A percentile compares a stretch with the other conserved stretches of the same genome.
Conservation (phyloP, 768 basidiomycete genomes). For the Lactifluus volemus region DNA sequence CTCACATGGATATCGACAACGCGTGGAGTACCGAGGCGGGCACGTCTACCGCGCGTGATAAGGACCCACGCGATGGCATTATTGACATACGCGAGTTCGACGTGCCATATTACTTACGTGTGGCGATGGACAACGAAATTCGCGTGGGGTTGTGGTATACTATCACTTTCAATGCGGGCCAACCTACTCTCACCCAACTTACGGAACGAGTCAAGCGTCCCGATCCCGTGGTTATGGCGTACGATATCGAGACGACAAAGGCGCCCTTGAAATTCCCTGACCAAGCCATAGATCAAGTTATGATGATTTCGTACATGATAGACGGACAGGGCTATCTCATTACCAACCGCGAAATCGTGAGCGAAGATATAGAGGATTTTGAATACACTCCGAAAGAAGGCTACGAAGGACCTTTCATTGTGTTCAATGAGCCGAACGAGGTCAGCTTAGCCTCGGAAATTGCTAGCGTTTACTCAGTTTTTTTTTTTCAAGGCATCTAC, state of each 20-base stretch:
- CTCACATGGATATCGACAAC: constrained; percentile 62
- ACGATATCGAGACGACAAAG: constrained; percentile 98
- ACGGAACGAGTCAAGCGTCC: constrained; percentile 92
- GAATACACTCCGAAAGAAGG: constrained; percentile 99
- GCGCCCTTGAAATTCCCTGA: constrained; percentile 99
- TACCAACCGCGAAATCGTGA: constrained; percentile 94
- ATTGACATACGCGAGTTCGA: constrained; percentile 95
- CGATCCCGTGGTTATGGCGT: constrained; percentile 98
- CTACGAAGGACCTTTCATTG: constrained; percentile 91
- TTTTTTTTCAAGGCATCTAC: constrained; percentile 51
- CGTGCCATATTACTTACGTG: constrained; percentile 94
- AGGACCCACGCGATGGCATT: constrained; percentile 85
- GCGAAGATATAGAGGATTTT: constrained; percentile 96
- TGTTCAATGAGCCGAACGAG: constrained; percentile 94
- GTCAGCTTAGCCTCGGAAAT: constrained; percentile 31
- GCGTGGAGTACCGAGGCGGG: constrained; percentile 45
- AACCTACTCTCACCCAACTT: constrained; percentile 62
- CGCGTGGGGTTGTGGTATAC: constrained; percentile 98
- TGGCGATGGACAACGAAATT: constrained; percentile 98
- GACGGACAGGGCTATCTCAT: constrained; percentile 97
- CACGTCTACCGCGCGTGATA: constrained; percentile 40
- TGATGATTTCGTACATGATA: constrained; percentile 99
- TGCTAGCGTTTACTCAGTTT: not conserved
- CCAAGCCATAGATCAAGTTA: constrained; percentile 91
- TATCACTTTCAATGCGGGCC: constrained; percentile 74